Percentiles rank a stretch among this genome's conserved stretches.
Conservation (phyloP, 306 rosid species). For the Phaseolus lunatus region DNA sequence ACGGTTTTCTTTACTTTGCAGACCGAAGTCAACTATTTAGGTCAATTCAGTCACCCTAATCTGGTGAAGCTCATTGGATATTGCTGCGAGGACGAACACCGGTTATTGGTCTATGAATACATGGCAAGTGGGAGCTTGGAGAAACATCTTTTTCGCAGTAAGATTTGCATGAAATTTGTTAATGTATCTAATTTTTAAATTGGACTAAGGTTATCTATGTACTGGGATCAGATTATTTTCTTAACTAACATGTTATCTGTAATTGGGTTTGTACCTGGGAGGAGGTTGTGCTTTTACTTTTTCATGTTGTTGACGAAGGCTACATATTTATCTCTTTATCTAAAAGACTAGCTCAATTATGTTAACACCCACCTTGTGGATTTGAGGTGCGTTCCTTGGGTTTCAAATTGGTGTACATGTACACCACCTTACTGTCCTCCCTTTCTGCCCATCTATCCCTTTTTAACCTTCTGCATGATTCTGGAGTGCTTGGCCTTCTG, state of each 20-base stretch:
- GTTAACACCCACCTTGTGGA: constrained; percentile 2
- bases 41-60: constrained; percentile 88
- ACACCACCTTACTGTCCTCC: constrained; percentile 3
- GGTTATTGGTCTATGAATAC: constrained; percentile 91
- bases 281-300: constrained; percentile 20
- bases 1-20: constrained; percentile 56
- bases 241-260: constrained; percentile 2
- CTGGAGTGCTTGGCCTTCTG: background rate
- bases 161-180: constrained; percentile 47
- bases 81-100: constrained; percentile 95
- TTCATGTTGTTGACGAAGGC: background rate
- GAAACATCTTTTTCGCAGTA: constrained; percentile 96
- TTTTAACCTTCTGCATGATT: constrained; percentile 16
- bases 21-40: constrained; percentile 96
- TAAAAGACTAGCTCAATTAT: constrained; percentile 19
- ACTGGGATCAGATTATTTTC: background rate
- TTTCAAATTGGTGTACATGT: constrained; percentile 29
- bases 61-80: constrained; percentile 96
- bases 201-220: background rate
- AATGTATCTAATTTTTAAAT: background rate
- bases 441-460: background rate
- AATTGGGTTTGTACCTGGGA: background rate
- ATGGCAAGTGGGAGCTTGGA: constrained; percentile 98
- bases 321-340: constrained; percentile 15
- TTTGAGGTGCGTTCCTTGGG: constrained; percentile 6